Conservation (phyloP, 1,139 yeast species). For the Kazachstania sp. region DNA sequence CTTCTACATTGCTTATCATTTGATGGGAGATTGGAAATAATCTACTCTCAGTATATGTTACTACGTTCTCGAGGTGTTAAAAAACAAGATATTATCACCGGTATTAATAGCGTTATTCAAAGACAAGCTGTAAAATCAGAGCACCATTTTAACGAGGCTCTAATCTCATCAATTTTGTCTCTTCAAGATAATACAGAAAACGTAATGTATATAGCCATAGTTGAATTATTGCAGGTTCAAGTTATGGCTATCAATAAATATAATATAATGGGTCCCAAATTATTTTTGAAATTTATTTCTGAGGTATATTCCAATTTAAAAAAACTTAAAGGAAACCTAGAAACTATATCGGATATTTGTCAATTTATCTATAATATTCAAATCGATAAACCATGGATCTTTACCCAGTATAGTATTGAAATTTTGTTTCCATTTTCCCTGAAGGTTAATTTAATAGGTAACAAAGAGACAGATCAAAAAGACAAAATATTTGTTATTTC, state of each 20-base stretch:
- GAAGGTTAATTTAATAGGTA: slow-evolving; percentile 20
- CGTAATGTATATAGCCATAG: slow-evolving; percentile 9
- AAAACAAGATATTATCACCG: slow-evolving; percentile 10
- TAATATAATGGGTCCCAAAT: slow-evolving; percentile 14
- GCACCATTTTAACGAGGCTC: slow-evolving; percentile 17
- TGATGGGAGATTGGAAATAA: slow-evolving; percentile 17
- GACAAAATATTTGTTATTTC: slow-evolving; percentile 33
- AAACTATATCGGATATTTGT: slow-evolving; percentile 13
- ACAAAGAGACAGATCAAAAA: slow-evolving; percentile 5
- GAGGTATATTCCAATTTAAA: slow-evolving; percentile 17
- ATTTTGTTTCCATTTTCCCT: slow-evolving; percentile 34
- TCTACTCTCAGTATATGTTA: slow-evolving; percentile 31
- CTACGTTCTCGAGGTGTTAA: slow-evolving; percentile 21
- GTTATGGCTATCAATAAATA: slow-evolving; percentile 18
- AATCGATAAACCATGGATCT: slow-evolving; percentile 46
- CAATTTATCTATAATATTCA: slow-evolving; percentile 36
- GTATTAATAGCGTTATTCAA: slow-evolving; percentile 11
- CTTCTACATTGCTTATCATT: slow-evolving; percentile 26
- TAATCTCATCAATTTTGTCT: slow-evolving; percentile 16
- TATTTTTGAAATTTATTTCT: slow-evolving; percentile 28
- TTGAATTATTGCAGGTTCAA: slow-evolving; percentile 19
- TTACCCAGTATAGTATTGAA: slow-evolving; percentile 66
- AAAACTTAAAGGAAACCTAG: slow-evolving; percentile 2
- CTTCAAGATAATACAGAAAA: slow-evolving; percentile 8
- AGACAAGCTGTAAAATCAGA: slow-evolving; percentile 9